Percentiles rank a stretch among this genome's conserved stretches.
Evolutionary conservation across 164 flowering plant species (phyloP).

Genomic region (Liriodendron chinense): DNA sequence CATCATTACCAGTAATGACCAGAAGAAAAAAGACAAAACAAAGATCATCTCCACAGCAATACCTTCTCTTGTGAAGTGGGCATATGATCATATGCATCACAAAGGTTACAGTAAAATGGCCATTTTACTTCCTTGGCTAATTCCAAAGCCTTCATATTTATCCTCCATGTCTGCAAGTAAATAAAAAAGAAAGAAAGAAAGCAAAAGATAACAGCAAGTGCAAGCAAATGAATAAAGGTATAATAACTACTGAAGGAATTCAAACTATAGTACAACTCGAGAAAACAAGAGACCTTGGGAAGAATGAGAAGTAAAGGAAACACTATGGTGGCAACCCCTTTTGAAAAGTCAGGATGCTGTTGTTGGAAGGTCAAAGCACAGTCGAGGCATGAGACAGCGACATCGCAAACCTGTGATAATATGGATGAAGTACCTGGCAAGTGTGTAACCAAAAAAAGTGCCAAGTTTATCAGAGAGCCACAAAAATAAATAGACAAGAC

Average conservation of each 20-base stretch:
- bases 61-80: slow-evolving; percentile 36
- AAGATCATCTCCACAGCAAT: slow-evolving; percentile 1
- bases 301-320: slow-evolving; percentile 68
- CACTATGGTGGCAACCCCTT: slow-evolving; percentile 47
- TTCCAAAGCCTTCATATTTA: slow-evolving; percentile 65
- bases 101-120: slow-evolving; percentile 55
- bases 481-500: background rate
- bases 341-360: slow-evolving; percentile 27
- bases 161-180: slow-evolving; percentile 46
- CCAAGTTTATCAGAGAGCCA: background rate
- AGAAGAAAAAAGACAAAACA: no score
- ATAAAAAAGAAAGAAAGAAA: background rate
- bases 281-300: slow-evolving; percentile 52
- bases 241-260: background rate
- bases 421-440: slow-evolving; percentile 35
- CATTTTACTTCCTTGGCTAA: slow-evolving; percentile 50
- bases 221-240: background rate
- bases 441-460: background rate
- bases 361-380: slow-evolving; percentile 27
- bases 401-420: slow-evolving; percentile 41
- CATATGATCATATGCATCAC: slow-evolving; percentile 12
- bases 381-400: slow-evolving; percentile 52
- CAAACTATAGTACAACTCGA: slow-evolving; percentile 3
- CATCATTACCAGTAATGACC: no score
- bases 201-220: background rate